These are phyloP conservation scores for Exophiala spinifera DNA, from an alignment of 2,329 filamentous ascomycete species.

Conservation along the genomic window DNA sequence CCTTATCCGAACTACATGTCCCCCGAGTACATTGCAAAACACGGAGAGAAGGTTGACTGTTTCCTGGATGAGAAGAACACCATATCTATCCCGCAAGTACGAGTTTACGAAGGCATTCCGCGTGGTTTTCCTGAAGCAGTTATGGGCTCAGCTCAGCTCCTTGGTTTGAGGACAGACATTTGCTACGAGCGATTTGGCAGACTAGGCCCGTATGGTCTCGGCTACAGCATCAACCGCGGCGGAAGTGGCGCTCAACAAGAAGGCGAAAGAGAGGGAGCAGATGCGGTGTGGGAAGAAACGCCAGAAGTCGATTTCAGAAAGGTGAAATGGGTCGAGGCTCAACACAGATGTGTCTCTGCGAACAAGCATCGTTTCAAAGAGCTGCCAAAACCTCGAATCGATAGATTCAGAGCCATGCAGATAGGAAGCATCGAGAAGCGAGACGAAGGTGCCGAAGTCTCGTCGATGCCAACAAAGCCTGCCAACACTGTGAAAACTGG, in stretches of 20 bases:
- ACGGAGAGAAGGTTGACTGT: slow-evolving; percentile 67
- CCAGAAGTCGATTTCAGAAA: slow-evolving; percentile 73
- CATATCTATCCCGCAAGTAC: slow-evolving; percentile 65
- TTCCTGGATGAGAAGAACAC: slow-evolving; percentile 69
- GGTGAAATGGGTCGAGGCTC: slow-evolving; percentile 75
- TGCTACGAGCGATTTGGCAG: slow-evolving; percentile 92
- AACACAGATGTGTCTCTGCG: slow-evolving; percentile 67
- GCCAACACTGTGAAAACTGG: slow-evolving; percentile 29
- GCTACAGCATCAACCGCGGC: slow-evolving; percentile 74
- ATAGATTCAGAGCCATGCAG: slow-evolving; percentile 33
- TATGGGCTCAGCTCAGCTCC: slow-evolving; percentile 79
- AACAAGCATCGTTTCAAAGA: slow-evolving; percentile 67
- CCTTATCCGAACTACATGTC: slow-evolving; percentile 67
- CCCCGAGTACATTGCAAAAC: slow-evolving; percentile 53
- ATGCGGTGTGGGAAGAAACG: slow-evolving; percentile 69
- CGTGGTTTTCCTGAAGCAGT: slow-evolving; percentile 80
- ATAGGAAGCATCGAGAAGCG: slow-evolving; percentile 16
- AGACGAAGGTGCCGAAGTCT: slow-evolving; percentile 12
- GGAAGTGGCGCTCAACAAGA: slow-evolving; percentile 82
- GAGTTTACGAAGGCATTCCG: slow-evolving; percentile 73
- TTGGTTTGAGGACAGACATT: slow-evolving; percentile 76
- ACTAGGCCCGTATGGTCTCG: slow-evolving; percentile 83
- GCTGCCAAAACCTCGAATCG: slow-evolving; percentile 37
- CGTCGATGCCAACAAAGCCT: slow-evolving; percentile 3
- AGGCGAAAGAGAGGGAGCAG: slow-evolving; percentile 76